These are phyloP conservation scores for Candida peoriensis DNA, from an alignment of 805 yeast species.

Conservation along the genomic window DNA sequence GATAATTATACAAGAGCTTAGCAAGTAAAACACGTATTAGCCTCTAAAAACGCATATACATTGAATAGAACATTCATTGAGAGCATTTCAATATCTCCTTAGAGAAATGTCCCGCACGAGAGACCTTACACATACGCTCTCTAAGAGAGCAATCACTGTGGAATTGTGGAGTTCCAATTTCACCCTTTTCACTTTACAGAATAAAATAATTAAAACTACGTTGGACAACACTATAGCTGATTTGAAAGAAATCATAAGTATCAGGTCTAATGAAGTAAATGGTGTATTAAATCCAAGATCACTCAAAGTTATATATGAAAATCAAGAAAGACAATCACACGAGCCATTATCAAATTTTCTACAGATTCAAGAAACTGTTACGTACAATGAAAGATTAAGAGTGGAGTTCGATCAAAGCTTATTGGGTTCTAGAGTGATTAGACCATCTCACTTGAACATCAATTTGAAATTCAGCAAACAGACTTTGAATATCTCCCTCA, in stretches of 20 bases:
- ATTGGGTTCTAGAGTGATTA: constrained; percentile 3
- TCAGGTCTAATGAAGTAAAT: constrained; percentile 12
- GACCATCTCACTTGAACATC: constrained; percentile 14
- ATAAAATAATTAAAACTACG: constrained; percentile 18
- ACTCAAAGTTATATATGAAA: constrained; percentile 9
- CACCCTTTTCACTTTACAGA: constrained; percentile 10
- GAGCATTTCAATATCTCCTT: no score
- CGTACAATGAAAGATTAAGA: constrained; percentile 10
- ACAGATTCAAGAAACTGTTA: constrained; percentile 5
- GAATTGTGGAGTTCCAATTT: constrained; percentile 20
- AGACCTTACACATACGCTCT: constrained; percentile 18
- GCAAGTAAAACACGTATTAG: no score
- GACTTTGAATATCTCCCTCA: constrained; percentile 14
- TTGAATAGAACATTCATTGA: no score
- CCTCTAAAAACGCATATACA: no score
- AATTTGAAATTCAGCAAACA: constrained; percentile 14
- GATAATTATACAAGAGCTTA: no score
- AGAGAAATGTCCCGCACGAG: constrained; percentile 15
- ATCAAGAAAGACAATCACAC: constrained; percentile 11
- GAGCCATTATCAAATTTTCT: constrained; percentile 15
- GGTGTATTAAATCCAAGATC: constrained; percentile 16
- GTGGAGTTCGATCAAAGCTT: constrained; percentile 17
- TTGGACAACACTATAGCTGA: constrained; percentile 23
- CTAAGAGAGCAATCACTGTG: constrained; percentile 8
- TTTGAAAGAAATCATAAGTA: constrained; percentile 18